Evolutionary conservation across 306 rosid species (phyloP), one percentile per base, ranked within the genome.

Genomic region (Quillaja saponaria): DNA sequence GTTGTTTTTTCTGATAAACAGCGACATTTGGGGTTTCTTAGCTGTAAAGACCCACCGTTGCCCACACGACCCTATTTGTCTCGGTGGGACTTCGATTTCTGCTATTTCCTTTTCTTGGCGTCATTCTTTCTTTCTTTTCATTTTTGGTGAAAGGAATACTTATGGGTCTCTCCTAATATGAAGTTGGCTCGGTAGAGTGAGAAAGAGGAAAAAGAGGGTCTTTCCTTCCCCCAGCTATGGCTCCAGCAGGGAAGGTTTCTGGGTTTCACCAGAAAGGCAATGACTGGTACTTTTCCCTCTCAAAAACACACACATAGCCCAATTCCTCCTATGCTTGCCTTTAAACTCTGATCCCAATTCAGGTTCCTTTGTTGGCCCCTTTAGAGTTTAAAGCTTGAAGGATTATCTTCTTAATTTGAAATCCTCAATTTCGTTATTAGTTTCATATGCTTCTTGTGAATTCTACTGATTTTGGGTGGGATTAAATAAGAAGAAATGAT

Each of bases 221-320:
- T 60, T 55, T 25, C 41, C 71, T 76, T 55, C 68, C 63, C 63
- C 75, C 65, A 48, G 18, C 84, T 66, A 91, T 88, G 95, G 83
- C 98, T 86, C 95, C 90, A 46, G 61, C 82, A 31, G 79, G 73
- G 66, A 91, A 88, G 81, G 72, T 79, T 80, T 84, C 92, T 49
- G 96, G 76, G 79, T 91, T 91, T 77, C 71, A 64, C 68, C 66
- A 80, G 60, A 61, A 91, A 82, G 95, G 90, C 75, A 78, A 76
- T 78, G 77, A 82, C 72, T 88, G 98, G 98, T 91, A 86, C 42
- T 68, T 8, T 40, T 49, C 15, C 7, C 44, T 39, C 31, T 25
- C 31, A 25, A 25, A 25, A n/a, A 19, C 31, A 8, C 6, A 13
- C 6, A 8, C 20, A 31, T 14, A 37, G 12, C 53, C 68, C 55